These are phyloP conservation scores for Trypanosoma avium DNA, from an alignment of 208 protist species.

Conservation along the genomic window DNA sequence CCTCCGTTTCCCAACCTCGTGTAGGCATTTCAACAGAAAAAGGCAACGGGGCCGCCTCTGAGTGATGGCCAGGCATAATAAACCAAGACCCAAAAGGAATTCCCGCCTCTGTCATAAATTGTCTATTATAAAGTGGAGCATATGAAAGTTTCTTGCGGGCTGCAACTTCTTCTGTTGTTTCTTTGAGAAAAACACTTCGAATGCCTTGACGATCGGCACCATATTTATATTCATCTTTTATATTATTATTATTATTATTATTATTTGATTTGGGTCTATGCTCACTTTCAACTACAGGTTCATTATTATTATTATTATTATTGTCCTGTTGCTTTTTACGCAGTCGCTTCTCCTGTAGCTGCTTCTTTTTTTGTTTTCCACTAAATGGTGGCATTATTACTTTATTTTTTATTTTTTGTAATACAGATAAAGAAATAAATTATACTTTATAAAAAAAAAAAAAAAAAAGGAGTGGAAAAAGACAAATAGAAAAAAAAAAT, in stretches of 20 bases:
- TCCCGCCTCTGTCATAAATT: conserved; percentile 45
- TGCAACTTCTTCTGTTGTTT: conserved; percentile 57
- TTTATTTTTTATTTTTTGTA: neutral
- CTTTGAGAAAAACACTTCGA: conserved; percentile 78
- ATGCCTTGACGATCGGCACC: conserved; percentile 61
- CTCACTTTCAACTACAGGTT: neutral
- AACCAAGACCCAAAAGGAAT: conserved; percentile 73
- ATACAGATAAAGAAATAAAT: conserved; percentile 6
- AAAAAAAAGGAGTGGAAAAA: neutral
- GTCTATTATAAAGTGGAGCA: conserved; percentile 44
- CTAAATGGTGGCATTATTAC: conserved; percentile 62
- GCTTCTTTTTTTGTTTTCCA: conserved; percentile 91
- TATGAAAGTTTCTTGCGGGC: conserved; percentile 56
- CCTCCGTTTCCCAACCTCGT: conserved; percentile 52
- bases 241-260: neutral
- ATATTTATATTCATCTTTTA: conserved; percentile 54
- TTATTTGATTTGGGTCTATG: neutral
- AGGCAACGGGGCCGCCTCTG: conserved; percentile 37
- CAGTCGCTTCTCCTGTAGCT: conserved; percentile 85
- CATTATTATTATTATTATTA: conserved; percentile 7
- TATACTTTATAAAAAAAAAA: conserved; percentile 7
- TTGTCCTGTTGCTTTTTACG: conserved; percentile 67
- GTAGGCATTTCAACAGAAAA: conserved; percentile 74
- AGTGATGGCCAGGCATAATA: conserved; percentile 33
- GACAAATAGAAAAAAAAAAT: neutral